phyloP scores from a whole-genome alignment of 2,329 filamentous ascomycete genomes.

The Colletotrichum viniferum region DNA sequence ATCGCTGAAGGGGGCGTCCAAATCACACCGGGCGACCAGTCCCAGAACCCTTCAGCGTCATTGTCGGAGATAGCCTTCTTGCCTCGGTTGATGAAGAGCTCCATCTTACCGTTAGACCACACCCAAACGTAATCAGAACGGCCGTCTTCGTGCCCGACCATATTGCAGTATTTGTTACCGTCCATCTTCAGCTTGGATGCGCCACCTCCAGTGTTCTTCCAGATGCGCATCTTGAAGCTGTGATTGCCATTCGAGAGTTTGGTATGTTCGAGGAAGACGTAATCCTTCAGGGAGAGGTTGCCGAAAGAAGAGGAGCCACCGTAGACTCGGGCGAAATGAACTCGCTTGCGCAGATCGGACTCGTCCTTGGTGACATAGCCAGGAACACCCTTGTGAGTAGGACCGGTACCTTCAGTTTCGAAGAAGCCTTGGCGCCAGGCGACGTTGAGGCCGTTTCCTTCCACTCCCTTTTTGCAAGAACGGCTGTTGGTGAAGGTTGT shows the following conservation, averaged over 20 bases:
- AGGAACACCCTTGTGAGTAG: background rate
- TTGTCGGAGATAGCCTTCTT: conserved; percentile 12
- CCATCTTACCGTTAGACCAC: background rate
- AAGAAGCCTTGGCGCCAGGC: conserved; percentile 24
- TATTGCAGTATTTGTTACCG: background rate
- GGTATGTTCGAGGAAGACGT: background rate
- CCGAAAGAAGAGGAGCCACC: background rate
- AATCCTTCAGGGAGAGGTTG: background rate
- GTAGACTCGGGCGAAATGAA: background rate
- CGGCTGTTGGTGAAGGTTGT: conserved; percentile 26
- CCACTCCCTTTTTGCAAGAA: background rate
- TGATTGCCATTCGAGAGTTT: background rate
- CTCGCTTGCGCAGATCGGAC: background rate
- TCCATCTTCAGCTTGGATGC: background rate
- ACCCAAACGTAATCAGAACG: background rate
- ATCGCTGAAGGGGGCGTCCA: background rate
- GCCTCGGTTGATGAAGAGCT: conserved; percentile 14
- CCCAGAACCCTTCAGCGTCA: background rate
- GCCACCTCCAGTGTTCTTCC: background rate
- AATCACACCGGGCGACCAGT: background rate
- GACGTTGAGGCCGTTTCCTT: conserved; percentile 28
- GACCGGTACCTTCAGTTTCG: background rate
- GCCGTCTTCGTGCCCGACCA: background rate
- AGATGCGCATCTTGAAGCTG: background rate
- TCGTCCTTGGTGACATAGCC: background rate